Base-by-base conservation (phyloP, 768 basidiomycete genomes). In the Suillus ampliporus region DNA sequence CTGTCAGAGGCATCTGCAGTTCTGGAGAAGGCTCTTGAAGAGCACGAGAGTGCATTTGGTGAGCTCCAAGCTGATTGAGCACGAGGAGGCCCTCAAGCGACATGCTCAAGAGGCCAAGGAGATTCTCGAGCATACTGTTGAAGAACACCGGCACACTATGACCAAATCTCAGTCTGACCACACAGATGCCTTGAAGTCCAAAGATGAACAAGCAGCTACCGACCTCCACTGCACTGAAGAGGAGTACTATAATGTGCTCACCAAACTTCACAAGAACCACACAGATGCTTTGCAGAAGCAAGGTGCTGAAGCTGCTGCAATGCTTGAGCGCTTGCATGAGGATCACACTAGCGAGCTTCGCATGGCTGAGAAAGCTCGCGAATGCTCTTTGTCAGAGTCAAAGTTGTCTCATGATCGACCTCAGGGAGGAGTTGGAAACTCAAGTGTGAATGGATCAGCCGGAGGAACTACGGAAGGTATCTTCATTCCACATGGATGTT, bases 231-330 rank as follows among this genome's bases (percentile, higher is more conserved):
- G 82, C 57, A 92, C 89, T 7, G 90, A 91, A 69, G 91, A 89
- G 68, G 89, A 93, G 71, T 93, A 92, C 69, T 92, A 93, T 72
- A 88, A 92, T 62, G 87, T 86, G 23, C 78, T 95, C 46, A 90
- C 87, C 15, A 91, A 90, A 67, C 83, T 94, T 53, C 89, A 91
- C 47, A 79, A 72, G 15, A 89, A 92, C 70, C 92, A 95, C 67
- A 81, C 84, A 4, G 84, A 87, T 64, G 81, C 85, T 28, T 78
- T 94, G 62, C 84, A 85, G 64, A 85, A 81, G 67, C 84, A 89
- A 61, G 79, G 84, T 1, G 80, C 81, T 5, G 89, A 94, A 61
- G 78, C 83, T n/a, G 79, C 85, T 43, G 86, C 85, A 6, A 80
- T 79, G 13, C 78, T 94, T 21, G 87, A 90, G 58, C 84, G 91